These are phyloP conservation scores for Allium cepa DNA, from an alignment of 106 monocot genomes.

Conservation along the genomic window DNA sequence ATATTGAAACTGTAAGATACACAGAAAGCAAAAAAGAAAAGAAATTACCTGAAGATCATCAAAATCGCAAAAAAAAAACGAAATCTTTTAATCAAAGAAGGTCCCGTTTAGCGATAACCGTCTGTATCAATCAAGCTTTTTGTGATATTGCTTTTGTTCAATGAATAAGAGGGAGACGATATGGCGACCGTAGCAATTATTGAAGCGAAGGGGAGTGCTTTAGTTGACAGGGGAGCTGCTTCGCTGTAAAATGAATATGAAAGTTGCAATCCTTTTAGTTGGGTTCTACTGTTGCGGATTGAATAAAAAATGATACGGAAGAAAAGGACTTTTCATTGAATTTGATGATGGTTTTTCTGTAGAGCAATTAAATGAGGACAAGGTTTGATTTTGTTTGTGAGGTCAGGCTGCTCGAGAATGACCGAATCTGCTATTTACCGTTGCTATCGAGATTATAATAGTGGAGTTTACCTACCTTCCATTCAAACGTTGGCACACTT, in stretches of 20 bases:
- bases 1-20: no score
- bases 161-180: neutral
- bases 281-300: neutral
- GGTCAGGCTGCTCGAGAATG: no score
- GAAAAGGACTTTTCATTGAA: neutral
- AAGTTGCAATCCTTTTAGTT: no score
- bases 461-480: no score
- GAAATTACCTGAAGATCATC: neutral
- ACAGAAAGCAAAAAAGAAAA: neutral
- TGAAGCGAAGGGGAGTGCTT: neutral
- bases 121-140: neutral
- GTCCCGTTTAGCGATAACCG: neutral
- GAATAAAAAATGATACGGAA: neutral
- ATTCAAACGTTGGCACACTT: no score
- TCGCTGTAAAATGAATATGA: no score
- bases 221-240: no score
- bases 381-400: neutral
- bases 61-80: neutral
- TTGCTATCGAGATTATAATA: no score
- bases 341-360: no score
- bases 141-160: neutral
- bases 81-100: neutral
- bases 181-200: neutral
- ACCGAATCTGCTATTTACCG: no score
- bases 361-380: neutral